Conservation (phyloP, 768 basidiomycete species). For the Cystofilobasidium ferigula region DNA sequence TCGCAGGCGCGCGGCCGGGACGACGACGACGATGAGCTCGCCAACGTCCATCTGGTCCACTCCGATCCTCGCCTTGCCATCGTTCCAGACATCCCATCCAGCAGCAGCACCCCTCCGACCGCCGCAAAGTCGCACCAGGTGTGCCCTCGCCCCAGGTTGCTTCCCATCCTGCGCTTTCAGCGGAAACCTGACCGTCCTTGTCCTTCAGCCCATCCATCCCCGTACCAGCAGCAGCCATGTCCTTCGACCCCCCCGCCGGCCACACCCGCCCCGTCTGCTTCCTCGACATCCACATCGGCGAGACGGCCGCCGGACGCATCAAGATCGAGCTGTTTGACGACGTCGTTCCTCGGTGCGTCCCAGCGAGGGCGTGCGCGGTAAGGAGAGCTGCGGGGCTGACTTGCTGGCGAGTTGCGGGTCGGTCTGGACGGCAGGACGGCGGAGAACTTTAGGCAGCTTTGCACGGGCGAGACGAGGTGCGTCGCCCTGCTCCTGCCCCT, state of each 20-base stretch:
- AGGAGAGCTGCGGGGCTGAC: too few relatives aligned
- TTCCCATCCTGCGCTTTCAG: not conserved
- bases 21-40: too few relatives aligned
- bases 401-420: too few relatives aligned
- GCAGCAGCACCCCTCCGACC: too few relatives aligned
- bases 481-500: conserved; percentile 24
- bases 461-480: conserved; percentile 91
- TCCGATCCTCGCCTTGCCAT: too few relatives aligned
- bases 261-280: conserved; percentile 69
- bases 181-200: too few relatives aligned
- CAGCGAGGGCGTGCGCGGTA: not conserved
- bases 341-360: conserved; percentile 78
- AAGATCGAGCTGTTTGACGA: conserved; percentile 98
- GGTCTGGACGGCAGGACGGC: conserved; percentile 56
- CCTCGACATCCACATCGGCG: conserved; percentile 93
- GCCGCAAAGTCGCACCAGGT: too few relatives aligned
- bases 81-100: too few relatives aligned
- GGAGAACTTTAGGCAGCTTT: conserved; percentile 94
- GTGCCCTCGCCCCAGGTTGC: too few relatives aligned
- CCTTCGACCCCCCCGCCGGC: conserved; percentile 24
- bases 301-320: conserved; percentile 84
- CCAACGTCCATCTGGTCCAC: too few relatives aligned
- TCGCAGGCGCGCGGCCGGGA: too few relatives aligned
- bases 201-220: not conserved
- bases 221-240: not conserved